Base-by-base conservation (phyloP, 106 monocot genomes). In the Apostasia ramifera region DNA sequence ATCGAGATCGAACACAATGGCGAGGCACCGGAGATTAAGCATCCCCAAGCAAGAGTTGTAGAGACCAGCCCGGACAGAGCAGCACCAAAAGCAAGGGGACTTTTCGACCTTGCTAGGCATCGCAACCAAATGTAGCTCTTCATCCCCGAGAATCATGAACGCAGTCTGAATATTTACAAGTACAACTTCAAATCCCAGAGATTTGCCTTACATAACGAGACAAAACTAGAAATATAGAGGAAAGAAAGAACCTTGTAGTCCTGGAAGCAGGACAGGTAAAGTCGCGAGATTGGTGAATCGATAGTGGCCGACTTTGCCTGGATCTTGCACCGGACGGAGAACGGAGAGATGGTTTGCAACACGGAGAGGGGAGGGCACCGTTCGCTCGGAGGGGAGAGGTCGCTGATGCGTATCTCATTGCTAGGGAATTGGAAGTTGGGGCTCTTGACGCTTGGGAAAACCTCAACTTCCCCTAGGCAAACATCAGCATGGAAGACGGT, bases 1-100 rank as follows among this genome's bases (percentile, higher is more conserved):
- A 46, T 95, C 95, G 8, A 95, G 88, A 60, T 95, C 95, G 45
- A 95, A 95, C 14, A 95, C 95, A 40, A 95, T 88, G 39, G 95
- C 76, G 5, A 95, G 88, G 69, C 95, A 95, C 6, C 95, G 85
- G 14, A 82, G 70, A 51, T 95, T 95, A 47, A 95, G 91, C 95
- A 95, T 77, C 6, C 69, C 73, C 60, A 95, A 40, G 76, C 88
- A 95, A 1, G 95, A 80, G 2, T 47, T 59, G 50, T 95, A 95
- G 56, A 91, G 83, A 0, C 83, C 83, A 1, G 80, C 46, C 14
- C 79, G 83, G 1, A 80, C 80, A 0, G 91, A 75, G 44, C 85
- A 95, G 76, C 91, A 88, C 95, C 95, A 95, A 70, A 95, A 91
- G 76, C 91, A 95, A 1, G 93, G 86, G 46, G 61, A 73, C 47